A percentile compares a stretch with the other conserved stretches of the same genome.
phyloP scores from a whole-genome alignment of 805 yeast genomes.

The Starmerella roubikii region DNA sequence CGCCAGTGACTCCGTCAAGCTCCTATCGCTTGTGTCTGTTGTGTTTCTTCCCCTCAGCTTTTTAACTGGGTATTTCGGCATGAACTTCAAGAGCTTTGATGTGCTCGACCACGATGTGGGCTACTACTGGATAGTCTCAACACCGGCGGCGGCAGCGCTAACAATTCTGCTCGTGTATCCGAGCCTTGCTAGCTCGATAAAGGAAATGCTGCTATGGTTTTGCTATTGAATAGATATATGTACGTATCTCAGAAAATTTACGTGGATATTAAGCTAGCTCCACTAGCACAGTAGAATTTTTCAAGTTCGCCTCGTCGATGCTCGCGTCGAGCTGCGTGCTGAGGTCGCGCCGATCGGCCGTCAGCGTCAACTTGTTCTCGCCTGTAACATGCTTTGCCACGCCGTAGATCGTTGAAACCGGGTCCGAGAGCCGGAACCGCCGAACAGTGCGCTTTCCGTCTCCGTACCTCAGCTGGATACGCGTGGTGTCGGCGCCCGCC shows the following conservation, averaged over 20 bases:
- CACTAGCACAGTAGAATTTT: conserved; percentile 65
- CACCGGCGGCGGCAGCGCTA: conserved; percentile 27
- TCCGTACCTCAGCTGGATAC: conserved; percentile 78
- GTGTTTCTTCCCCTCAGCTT: conserved; percentile 46
- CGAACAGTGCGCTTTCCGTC: conserved; percentile 75
- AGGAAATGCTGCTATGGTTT: conserved; percentile 18
- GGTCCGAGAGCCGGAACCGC: conserved; percentile 46
- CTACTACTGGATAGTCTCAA: conserved; percentile 38
- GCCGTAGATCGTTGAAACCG: conserved; percentile 47
- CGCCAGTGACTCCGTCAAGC: conserved; percentile 41
- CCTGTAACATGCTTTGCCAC: conserved; percentile 46
- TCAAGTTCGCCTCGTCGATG: conserved; percentile 61
- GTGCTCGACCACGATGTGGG: conserved; percentile 29
- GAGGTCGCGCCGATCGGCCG: conserved; percentile 47
- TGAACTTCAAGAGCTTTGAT: conserved; percentile 37
- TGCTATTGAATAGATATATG: neutral
- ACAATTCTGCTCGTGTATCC: conserved; percentile 22
- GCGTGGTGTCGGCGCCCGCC: conserved; percentile 38
- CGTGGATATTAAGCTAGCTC: too few species aligned
- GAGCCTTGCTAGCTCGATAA: conserved; percentile 1
- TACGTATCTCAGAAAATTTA: too few species aligned
- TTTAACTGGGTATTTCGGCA: conserved; percentile 49
- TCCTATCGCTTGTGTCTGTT: conserved; percentile 43
- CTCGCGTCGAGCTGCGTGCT: conserved; percentile 39
- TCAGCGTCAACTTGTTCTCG: conserved; percentile 29